Evolutionary conservation across 2,329 filamentous ascomycete genomes (phyloP).

Genomic region (Colletotrichum orbiculare): DNA sequence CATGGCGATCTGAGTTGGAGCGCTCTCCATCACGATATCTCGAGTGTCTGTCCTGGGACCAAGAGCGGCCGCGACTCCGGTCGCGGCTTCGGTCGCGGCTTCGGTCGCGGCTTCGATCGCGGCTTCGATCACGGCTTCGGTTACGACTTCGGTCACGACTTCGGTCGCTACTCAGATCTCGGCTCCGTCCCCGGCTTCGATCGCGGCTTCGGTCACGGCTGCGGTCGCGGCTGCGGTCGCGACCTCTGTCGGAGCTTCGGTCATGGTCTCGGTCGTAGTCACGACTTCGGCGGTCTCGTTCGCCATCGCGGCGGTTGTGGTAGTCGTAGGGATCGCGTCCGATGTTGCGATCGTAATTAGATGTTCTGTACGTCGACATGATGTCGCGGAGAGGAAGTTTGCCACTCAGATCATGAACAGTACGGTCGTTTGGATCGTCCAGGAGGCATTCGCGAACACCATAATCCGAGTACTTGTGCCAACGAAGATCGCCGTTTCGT

Average conservation of each 20-base stretch:
- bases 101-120: too few relatives aligned
- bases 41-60: too few relatives aligned
- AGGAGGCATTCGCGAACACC: background rate
- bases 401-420: too few relatives aligned
- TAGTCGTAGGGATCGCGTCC: slow-evolving; percentile 15
- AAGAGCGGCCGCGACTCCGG: too few relatives aligned
- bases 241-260: slow-evolving; percentile 20
- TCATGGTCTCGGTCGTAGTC: slow-evolving; percentile 14
- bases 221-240: slow-evolving; percentile 35
- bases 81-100: too few relatives aligned
- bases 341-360: slow-evolving; percentile 31
- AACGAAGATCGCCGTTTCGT: too few relatives aligned
- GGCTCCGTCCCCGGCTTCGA: background rate
- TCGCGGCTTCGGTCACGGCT: background rate
- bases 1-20: background rate
- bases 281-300: slow-evolving; percentile 21
- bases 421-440: slow-evolving; percentile 1
- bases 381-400: background rate
- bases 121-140: too few relatives aligned
- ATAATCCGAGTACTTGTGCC: background rate
- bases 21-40: too few relatives aligned
- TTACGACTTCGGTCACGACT: too few relatives aligned
- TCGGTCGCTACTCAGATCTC: background rate
- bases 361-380: slow-evolving; percentile 3
- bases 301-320: slow-evolving; percentile 27